Evolutionary conservation across 2,329 filamentous ascomycete species (phyloP), one percentile per base, ranked within the genome.

Genomic region (Colletotrichum cereale): DNA sequence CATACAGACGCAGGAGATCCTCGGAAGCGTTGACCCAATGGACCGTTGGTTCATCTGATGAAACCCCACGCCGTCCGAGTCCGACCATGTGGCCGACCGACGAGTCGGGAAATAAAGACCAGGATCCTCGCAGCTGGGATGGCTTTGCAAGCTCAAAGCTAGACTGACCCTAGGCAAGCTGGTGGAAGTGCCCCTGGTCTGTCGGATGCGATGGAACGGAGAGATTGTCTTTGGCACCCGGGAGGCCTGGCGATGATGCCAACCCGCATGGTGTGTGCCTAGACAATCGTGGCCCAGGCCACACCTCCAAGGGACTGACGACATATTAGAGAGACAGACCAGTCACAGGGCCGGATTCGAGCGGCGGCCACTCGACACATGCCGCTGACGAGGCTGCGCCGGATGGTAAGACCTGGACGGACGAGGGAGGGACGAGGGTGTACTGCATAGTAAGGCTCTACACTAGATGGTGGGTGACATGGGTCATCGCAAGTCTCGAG

Each of bases 1-100:
- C 71, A 67, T 73, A 67, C 60, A 60, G 67, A 71, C 67, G 71
- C 71, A 74, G 71, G 73, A 67, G 66, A 40, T 52, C 53, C 24
- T 66, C 42, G 50, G 38, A 57, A 47, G 42, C 42, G 44, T 36
- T 58, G 63, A 56, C 16, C 67, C 67, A 71, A 67, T 67, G 11
- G 48, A 31, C 18, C 31, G n/a, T 56, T 40, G 36, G 47, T 67
- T 50, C 63, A 36, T 64, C 57, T 57, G 26, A 52, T 42, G 40
- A 42, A 31, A 31, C 12, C 31, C 62, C 60, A 60, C 44, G 60
- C 16, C 24, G 31, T n/a, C 52, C 68, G 34, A 60, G 65, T 57
- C 62, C 34, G 48, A 38, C 67, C 52, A 64, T 67, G 53, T 63
- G 29, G 52, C 24, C 63, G 36, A 16, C 58, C 47, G 56, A 31